phyloP scores from a whole-genome alignment of 2,329 filamentous ascomycete species.

The Penicillium sp. region DNA sequence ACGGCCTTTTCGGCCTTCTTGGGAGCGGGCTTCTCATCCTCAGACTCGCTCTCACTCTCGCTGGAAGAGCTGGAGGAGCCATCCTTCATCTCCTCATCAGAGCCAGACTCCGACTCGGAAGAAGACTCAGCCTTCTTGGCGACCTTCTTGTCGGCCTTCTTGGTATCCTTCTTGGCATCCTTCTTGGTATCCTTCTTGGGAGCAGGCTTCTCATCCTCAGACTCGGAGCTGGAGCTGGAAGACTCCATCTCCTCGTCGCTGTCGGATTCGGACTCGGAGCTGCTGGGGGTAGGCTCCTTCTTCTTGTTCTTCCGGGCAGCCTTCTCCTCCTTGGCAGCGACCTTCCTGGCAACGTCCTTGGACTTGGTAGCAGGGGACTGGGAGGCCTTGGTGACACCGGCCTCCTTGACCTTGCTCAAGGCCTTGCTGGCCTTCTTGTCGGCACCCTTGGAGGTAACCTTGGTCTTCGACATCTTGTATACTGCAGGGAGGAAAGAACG shows the following conservation, averaged over 20 bases:
- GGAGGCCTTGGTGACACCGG: constrained; percentile 44
- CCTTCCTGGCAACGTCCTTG: constrained; percentile 43
- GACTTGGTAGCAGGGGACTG: constrained; percentile 44
- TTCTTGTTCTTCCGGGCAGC: constrained; percentile 40
- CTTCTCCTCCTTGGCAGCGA: constrained; percentile 41
- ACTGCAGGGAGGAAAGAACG: constrained; percentile 10
- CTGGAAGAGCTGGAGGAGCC: constrained; percentile 24
- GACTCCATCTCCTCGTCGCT: constrained; percentile 28
- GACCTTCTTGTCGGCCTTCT: constrained; percentile 26
- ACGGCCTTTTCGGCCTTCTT: constrained; percentile 25
- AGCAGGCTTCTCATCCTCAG: constrained; percentile 29
- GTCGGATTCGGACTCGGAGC: constrained; percentile 21
- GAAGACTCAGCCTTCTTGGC: constrained; percentile 30
- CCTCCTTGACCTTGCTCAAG: constrained; percentile 47
- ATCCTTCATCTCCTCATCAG: constrained; percentile 37
- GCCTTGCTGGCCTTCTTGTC: constrained; percentile 42
- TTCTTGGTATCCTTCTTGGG: constrained; percentile 30
- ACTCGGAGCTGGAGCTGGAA: constrained; percentile 30
- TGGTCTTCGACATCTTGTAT: constrained; percentile 46
- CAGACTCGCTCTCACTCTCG: constrained; percentile 23
- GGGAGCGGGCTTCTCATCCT: constrained; percentile 34
- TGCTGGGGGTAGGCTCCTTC: constrained; percentile 38
- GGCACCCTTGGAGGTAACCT: constrained; percentile 37
- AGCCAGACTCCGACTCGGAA: constrained; percentile 28
- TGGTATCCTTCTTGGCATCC: constrained; percentile 26